A percentile compares a stretch with the other conserved stretches of the same genome.
Conservation (phyloP, 2,329 filamentous ascomycete genomes). For the Fusarium sp. region DNA sequence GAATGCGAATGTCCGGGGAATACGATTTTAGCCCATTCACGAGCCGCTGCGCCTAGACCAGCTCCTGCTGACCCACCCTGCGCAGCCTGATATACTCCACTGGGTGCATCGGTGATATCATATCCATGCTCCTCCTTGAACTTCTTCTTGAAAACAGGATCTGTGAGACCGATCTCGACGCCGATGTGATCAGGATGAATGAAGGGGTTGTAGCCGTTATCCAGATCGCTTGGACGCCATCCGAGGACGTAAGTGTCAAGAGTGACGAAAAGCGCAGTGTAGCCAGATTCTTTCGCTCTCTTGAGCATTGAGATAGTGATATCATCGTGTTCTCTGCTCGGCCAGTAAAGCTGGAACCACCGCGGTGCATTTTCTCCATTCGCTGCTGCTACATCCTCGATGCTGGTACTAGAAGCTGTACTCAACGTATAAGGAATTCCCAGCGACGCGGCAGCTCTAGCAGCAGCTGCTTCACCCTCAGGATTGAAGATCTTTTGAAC, state of each 20-base stretch:
- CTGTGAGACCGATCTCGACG: constrained; percentile 30
- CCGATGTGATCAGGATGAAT: constrained; percentile 32
- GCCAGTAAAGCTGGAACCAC: constrained; percentile 35
- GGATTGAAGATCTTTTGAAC: constrained; percentile 32
- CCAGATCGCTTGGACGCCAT: constrained; percentile 17
- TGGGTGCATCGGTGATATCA: constrained; percentile 13
- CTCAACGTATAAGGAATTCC: constrained; percentile 14
- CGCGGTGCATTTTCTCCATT: constrained; percentile 5
- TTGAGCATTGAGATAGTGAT: constrained; percentile 25
- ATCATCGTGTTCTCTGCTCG: constrained; percentile 21
- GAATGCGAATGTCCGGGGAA: constrained; percentile 27
- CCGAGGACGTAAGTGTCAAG: constrained; percentile 18
- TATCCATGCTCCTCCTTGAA: constrained; percentile 26
- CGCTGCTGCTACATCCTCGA: constrained; percentile 24
- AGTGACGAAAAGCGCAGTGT: constrained; percentile 9
- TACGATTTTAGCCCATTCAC: constrained; percentile 35
- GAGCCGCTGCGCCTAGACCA: constrained; percentile 17
- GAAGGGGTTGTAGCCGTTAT: constrained; percentile 33
- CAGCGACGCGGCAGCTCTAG: constrained; percentile 6
- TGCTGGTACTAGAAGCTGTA: constrained; percentile 27
- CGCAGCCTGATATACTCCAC: constrained; percentile 23
- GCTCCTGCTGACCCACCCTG: constrained; percentile 22
- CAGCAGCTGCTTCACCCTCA: constrained; percentile 10
- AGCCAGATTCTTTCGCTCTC: constrained; percentile 7
- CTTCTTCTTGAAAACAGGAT: constrained; percentile 25